phyloP scores from a whole-genome alignment of 2,329 filamentous ascomycete species.

The Colletotrichum sp. region DNA sequence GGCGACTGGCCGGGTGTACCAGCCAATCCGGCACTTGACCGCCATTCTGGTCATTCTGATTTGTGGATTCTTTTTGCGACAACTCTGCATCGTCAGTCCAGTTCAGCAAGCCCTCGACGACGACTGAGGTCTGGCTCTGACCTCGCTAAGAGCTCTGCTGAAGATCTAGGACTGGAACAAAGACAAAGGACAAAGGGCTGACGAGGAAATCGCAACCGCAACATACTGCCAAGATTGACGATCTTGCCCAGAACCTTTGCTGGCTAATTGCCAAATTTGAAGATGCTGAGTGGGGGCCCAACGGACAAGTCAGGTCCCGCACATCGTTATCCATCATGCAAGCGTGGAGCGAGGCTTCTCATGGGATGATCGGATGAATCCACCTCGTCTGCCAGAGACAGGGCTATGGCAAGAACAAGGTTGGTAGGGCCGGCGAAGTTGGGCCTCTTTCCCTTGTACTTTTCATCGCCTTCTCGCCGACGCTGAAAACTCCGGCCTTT shows the following conservation, averaged over 20 bases:
- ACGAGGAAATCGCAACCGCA: not conserved
- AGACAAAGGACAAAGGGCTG: not conserved
- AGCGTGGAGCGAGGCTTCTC: constrained; percentile 2
- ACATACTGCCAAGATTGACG: not conserved
- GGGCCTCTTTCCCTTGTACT: not conserved
- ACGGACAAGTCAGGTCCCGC: constrained; percentile 15
- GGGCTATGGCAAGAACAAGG: not conserved
- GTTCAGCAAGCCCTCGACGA: not conserved
- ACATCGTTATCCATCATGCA: constrained; percentile 14
- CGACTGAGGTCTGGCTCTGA: not conserved
- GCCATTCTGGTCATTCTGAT: constrained; percentile 23
- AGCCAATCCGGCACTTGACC: constrained; percentile 23
- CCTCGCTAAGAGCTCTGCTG: not conserved
- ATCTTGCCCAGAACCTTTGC: constrained; percentile 1
- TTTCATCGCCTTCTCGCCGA: not conserved
- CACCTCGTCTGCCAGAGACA: constrained; percentile 1
- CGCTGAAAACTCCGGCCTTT: not conserved
- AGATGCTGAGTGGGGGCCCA: not conserved
- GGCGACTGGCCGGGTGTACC: not conserved
- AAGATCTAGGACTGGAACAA: not conserved
- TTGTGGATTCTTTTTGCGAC: not conserved
- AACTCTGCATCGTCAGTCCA: not conserved
- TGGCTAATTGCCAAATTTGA: constrained; percentile 6
- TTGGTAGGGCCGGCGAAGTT: constrained; percentile 4
- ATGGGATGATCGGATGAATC: constrained; percentile 13